Evolutionary conservation across 306 rosid species (phyloP).

Genomic region (Crataegus laevigata): DNA sequence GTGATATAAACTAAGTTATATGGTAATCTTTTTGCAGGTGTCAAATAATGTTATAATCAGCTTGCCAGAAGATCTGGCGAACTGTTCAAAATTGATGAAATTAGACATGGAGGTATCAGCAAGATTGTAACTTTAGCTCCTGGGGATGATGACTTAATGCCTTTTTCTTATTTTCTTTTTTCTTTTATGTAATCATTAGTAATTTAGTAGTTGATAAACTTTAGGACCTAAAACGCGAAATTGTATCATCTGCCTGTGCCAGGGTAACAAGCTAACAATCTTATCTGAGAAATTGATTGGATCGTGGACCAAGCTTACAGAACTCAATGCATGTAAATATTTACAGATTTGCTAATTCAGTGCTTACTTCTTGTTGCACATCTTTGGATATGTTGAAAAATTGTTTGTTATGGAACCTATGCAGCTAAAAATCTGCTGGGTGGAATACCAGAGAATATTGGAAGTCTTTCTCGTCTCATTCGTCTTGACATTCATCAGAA

Average conservation of each 20-base stretch:
- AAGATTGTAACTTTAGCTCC: slow-evolving; percentile 13
- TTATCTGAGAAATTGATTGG: slow-evolving; percentile 57
- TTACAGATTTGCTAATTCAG: neutral
- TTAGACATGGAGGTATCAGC: slow-evolving; percentile 77
- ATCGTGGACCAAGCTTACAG: slow-evolving; percentile 78
- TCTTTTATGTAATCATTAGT: neutral
- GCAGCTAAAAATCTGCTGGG: slow-evolving; percentile 79
- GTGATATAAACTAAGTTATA: neutral
- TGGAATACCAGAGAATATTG: slow-evolving; percentile 65
- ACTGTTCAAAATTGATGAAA: slow-evolving; percentile 76
- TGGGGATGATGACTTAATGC: neutral
- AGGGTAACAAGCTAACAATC: slow-evolving; percentile 76
- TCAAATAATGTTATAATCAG: slow-evolving; percentile 63
- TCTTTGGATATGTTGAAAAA: slow-evolving; percentile 11
- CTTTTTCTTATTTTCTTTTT: neutral
- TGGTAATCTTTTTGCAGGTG: slow-evolving; percentile 46
- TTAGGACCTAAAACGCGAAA: slow-evolving; percentile 2
- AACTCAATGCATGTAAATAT: slow-evolving; percentile 72
- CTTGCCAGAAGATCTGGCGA: slow-evolving; percentile 73
- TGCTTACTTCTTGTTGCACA: slow-evolving; percentile 9
- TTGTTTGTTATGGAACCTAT: slow-evolving; percentile 12
- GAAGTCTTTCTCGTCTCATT: slow-evolving; percentile 70
- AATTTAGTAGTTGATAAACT: slow-evolving; percentile 1
- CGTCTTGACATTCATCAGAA: slow-evolving; percentile 82
- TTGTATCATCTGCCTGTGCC: slow-evolving; percentile 17